Conservation (phyloP, 495 filamentous ascomycete genomes). For the Trichocladium uniseriatum region DNA sequence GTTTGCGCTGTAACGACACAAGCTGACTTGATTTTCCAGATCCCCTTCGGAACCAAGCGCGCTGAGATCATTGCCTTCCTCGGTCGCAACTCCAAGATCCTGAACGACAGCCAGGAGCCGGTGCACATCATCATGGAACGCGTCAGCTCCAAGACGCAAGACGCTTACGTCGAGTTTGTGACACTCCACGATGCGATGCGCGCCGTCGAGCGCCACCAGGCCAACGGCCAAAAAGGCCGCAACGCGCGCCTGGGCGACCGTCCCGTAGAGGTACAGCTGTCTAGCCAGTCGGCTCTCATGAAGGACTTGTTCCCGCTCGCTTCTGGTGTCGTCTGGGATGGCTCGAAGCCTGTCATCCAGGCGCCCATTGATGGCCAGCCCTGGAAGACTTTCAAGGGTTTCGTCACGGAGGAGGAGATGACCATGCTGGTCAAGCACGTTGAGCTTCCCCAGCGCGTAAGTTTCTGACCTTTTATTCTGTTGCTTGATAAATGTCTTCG, state of each 20-base stretch:
- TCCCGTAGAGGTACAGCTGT: slow-evolving; percentile 52
- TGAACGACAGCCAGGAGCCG: slow-evolving; percentile 48
- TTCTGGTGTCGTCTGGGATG: slow-evolving; percentile 52
- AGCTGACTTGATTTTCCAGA: slow-evolving; percentile 34
- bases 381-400: slow-evolving; percentile 62
- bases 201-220: slow-evolving; percentile 40
- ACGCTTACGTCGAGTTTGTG: slow-evolving; percentile 62
- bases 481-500: not conserved
- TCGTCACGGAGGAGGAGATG: slow-evolving; percentile 64
- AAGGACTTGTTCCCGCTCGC: slow-evolving; percentile 59
- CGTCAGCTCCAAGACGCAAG: slow-evolving; percentile 64
- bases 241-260: slow-evolving; percentile 53
- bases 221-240: slow-evolving; percentile 22
- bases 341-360: slow-evolving; percentile 37
- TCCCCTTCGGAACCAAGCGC: slow-evolving; percentile 60
- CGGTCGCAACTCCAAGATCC: slow-evolving; percentile 53
- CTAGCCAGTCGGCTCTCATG: slow-evolving; percentile 53
- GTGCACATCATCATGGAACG: slow-evolving; percentile 83
- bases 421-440: slow-evolving; percentile 56
- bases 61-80: slow-evolving; percentile 59
- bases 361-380: slow-evolving; percentile 30
- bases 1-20: not conserved
- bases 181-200: slow-evolving; percentile 44
- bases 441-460: slow-evolving; percentile 57
- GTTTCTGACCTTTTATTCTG: slow-evolving; percentile 20